Evolutionary conservation across 176 grass and related monocot species (phyloP).

Genomic region (Oryza longistaminata): DNA sequence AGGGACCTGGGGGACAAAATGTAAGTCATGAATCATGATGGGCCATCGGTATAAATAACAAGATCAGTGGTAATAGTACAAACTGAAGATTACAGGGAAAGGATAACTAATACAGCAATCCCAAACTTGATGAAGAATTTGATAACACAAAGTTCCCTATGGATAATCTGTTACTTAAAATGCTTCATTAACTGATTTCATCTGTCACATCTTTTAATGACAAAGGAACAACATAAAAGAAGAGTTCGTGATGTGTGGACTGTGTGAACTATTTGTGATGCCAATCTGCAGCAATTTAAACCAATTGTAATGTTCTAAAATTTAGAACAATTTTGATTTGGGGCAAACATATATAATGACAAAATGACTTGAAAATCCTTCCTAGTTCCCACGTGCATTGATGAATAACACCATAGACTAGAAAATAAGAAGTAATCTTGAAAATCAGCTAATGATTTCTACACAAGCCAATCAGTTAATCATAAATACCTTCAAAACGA

Average conservation of each 20-base stretch:
- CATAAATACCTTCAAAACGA: slow-evolving; percentile 78
- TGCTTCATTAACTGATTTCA: neutral
- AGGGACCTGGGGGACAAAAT: slow-evolving; percentile 62
- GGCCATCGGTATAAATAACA: neutral
- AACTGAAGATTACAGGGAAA: slow-evolving; percentile 8
- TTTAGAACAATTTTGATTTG: neutral
- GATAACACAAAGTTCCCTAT: neutral
- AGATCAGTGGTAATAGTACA: slow-evolving; percentile 15
- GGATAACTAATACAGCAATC: neutral
- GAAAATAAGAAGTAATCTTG: neutral
- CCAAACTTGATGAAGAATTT: neutral
- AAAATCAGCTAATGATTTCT: neutral
- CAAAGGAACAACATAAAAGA: neutral
- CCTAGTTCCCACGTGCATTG: neutral
- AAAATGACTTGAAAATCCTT: neutral
- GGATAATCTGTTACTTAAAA: slow-evolving; percentile 13
- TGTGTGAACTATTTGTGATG: neutral
- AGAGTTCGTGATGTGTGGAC: neutral
- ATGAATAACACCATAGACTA: neutral
- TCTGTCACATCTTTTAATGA: neutral
- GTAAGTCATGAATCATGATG: slow-evolving; percentile 3
- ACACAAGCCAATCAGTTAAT: neutral
- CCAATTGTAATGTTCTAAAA: neutral
- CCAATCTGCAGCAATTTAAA: neutral
- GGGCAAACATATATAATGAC: neutral